Evolutionary conservation across 2,329 filamentous ascomycete species (phyloP).

Genomic region (Erysiphe pulchra): DNA sequence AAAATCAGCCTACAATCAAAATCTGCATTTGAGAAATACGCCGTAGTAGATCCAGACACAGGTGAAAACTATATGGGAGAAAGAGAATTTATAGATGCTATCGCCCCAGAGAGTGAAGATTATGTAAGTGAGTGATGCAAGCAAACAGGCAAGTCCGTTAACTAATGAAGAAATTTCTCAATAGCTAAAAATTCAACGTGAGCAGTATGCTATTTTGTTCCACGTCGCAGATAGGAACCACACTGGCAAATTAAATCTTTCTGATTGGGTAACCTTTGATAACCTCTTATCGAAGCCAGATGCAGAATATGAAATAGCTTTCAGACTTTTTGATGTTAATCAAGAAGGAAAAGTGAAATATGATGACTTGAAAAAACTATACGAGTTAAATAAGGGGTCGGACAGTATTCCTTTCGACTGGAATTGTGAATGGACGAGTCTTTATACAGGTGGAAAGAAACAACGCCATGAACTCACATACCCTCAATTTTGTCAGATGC

Average conservation of each 20-base stretch:
- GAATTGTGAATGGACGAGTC: conserved; percentile 85
- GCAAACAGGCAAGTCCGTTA: conserved; percentile 4
- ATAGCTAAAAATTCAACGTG: conserved; percentile 91
- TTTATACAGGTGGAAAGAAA: conserved; percentile 77
- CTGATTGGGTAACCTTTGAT: conserved; percentile 84
- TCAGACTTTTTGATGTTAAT: conserved; percentile 80
- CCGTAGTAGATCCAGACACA: conserved; percentile 44
- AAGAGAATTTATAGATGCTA: conserved; percentile 72
- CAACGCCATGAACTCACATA: conserved; percentile 83
- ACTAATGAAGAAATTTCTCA: conserved; percentile 6
- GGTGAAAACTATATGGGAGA: conserved; percentile 61
- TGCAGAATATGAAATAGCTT: conserved; percentile 96
- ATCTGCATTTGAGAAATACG: conserved; percentile 50
- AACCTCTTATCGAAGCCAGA: conserved; percentile 84
- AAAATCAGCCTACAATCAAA: conserved; percentile 51
- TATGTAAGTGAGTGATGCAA: conserved; percentile 38
- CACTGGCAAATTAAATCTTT: conserved; percentile 46
- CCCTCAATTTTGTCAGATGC: conserved; percentile 91
- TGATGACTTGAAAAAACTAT: conserved; percentile 62
- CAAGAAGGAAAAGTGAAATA: conserved; percentile 70
- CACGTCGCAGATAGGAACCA: conserved; percentile 60
- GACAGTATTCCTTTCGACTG: conserved; percentile 83
- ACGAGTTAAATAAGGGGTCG: conserved; percentile 68
- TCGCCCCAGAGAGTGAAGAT: conserved; percentile 68
- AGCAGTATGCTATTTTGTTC: conserved; percentile 89